Conservation (phyloP, 345 rosid species). For the Durio zibethinus region DNA sequence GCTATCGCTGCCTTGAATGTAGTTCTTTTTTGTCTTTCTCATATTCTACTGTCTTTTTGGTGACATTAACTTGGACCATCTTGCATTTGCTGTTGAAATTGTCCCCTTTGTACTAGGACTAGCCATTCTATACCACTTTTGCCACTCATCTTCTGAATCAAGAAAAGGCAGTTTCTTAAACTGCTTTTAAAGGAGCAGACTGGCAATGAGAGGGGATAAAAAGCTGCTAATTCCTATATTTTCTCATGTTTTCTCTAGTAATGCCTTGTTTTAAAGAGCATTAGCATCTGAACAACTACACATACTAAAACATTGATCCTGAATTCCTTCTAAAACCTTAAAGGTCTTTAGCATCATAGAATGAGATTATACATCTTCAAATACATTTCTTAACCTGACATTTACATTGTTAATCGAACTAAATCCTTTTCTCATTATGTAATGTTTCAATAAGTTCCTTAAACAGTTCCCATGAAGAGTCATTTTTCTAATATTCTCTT, state of each 20-base stretch:
- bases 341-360: background rate
- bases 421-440: background rate
- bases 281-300: background rate
- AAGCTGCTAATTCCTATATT: background rate
- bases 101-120: background rate
- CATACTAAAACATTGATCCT: background rate
- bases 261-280: background rate
- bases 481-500: background rate
- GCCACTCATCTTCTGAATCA: background rate
- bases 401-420: background rate
- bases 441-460: background rate
- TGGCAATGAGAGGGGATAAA: background rate
- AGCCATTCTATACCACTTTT: background rate
- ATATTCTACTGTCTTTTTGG: background rate
- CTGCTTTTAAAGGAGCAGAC: background rate
- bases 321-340: background rate
- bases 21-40: background rate
- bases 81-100: background rate
- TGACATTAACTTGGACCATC: background rate
- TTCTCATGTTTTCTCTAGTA: background rate
- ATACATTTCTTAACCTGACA: background rate
- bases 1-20: background rate
- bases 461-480: background rate
- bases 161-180: background rate
- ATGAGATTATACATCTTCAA: background rate